Base-by-base conservation (phyloP, 768 basidiomycete species). In the Agrocybe pediades region DNA sequence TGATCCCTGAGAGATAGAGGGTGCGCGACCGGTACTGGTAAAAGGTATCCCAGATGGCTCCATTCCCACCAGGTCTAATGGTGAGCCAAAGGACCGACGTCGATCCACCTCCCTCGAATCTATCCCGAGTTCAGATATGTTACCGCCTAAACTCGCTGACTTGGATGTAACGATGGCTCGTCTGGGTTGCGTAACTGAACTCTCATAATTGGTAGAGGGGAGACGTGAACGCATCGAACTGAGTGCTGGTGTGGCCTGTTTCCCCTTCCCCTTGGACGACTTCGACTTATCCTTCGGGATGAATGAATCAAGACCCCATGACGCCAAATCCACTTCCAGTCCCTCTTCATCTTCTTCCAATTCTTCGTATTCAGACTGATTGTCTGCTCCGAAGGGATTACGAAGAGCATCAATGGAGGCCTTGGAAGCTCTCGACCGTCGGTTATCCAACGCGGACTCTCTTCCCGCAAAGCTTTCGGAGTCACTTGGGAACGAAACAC, bases 261-360 rank as follows among this genome's bases (percentile, higher is more conserved):
- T 77, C n/a, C 68, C 73, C 55, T 74, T 79, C 17, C 67, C 69
- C 56, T 76, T 79, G 16, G 62, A 63, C n/a, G 65, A 66, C 58
- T 76, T 51, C 67, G 67, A 66, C 71, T 85, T 88, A 59, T 87
- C 84, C 60, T 88, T 87, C 1, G 84, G 78, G 56, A 90, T 83
- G 70, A 91, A 85, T 6, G 84, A 80, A 54, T 91, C 87, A 21
- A 94, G 75, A 2, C 92, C 92, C 91, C 90, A 94, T 16, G 90
- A 92, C 2, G 86, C 77, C 53, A 93, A 74, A 69, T 92, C 90
- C 23, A 92, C 87, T 63, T 92, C 92, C 26, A 87, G 51, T 21
- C 79, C 81, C 26, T 80, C 78, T 40, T 77, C 81, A 16, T 70
- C 70, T 41, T 54, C 78, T 39, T 76, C 78, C 4, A 81, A 76